Evolutionary conservation across 106 monocot species (phyloP), one percentile per base, ranked within the genome.

Genomic region (Dioscorea alata): DNA sequence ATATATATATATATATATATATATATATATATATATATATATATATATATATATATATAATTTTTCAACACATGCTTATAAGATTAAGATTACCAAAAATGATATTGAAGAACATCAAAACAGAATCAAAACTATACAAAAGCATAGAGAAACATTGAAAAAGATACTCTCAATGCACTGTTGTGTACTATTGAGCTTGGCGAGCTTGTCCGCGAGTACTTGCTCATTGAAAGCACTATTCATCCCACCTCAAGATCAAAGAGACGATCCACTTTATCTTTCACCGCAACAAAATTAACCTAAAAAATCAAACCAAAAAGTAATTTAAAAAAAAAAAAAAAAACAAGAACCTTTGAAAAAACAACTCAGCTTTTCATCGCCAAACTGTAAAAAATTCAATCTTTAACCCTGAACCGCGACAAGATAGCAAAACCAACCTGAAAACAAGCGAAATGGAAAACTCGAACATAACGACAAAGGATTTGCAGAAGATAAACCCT

Each of bases 151-250:
- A 73, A 42, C 42, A 42, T 8, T 42, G 2, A 59, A 63, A 87
- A 92, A 86, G 92, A 89, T 99, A 92, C 92, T 99, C 68, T 99
- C 92, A 33, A 99, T 99, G 77, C 93, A 99, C 61, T 92, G 90
- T 66, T 99, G 97, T 57, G 97, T 87, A 71, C 80, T 90, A 63
- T 99, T 92, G 80, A 99, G 97, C 92, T 92, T 89, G 65, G 97
- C 83, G 75, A 99, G 97, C 83, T 99, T 99, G 64, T 99, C 97
- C 28, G 86, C 87, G 62, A 99, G 80, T 77, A 99, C 85, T 76
- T 89, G 84, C 79, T 99, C 97, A 57, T 78, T 85, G 73, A 99
- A 99, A 57, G 73, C 87, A 73, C 97, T 92, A 76, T 85, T 90
- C 97, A 99, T 99, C 78, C 78, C 96, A 81, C 42, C 71, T 18